Evolutionary conservation across 2,329 filamentous ascomycete species (phyloP).

Genomic region (Cytospora chrysosperma): DNA sequence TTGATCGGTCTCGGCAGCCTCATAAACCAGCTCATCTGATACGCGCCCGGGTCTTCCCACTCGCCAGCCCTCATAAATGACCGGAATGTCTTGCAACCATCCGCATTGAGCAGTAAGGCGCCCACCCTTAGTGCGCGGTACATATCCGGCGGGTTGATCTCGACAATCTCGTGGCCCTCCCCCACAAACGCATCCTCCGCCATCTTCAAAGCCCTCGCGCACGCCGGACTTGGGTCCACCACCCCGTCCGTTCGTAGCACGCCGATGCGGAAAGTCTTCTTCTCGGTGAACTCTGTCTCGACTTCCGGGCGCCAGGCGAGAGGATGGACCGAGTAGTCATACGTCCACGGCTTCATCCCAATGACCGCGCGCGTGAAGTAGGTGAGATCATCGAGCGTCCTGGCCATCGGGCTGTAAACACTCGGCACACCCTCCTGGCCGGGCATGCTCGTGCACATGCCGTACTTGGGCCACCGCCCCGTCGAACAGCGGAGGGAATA

Average conservation of each 20-base stretch:
- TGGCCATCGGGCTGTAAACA: constrained; percentile 90
- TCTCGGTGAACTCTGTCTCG: constrained; percentile 58
- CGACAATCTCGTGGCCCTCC: constrained; percentile 73
- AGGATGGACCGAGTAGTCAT: constrained; percentile 82
- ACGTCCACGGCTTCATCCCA: constrained; percentile 82
- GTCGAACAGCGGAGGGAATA: constrained; percentile 88
- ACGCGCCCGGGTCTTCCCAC: constrained; percentile 74
- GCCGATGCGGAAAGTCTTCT: constrained; percentile 68
- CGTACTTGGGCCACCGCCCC: constrained; percentile 84
- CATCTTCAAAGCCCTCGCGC: constrained; percentile 70
- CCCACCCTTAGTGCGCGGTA: constrained; percentile 76
- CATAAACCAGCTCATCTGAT: constrained; percentile 73
- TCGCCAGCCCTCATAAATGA: constrained; percentile 76
- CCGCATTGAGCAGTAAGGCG: constrained; percentile 77
- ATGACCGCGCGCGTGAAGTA: constrained; percentile 83
- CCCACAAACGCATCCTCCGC: constrained; percentile 66
- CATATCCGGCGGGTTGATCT: constrained; percentile 63
- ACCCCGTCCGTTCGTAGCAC: constrained; percentile 78
- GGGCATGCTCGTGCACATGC: constrained; percentile 83
- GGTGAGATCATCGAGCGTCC: constrained; percentile 75
- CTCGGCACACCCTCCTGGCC: constrained; percentile 88
- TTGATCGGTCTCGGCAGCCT: constrained; percentile 70
- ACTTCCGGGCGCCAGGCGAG: constrained; percentile 71
- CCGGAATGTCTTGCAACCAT: constrained; percentile 78
- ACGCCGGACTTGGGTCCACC: constrained; percentile 83